Evolutionary conservation across 2,329 filamentous ascomycete species (phyloP).

Genomic region (Pseudogymnoascus sp.): DNA sequence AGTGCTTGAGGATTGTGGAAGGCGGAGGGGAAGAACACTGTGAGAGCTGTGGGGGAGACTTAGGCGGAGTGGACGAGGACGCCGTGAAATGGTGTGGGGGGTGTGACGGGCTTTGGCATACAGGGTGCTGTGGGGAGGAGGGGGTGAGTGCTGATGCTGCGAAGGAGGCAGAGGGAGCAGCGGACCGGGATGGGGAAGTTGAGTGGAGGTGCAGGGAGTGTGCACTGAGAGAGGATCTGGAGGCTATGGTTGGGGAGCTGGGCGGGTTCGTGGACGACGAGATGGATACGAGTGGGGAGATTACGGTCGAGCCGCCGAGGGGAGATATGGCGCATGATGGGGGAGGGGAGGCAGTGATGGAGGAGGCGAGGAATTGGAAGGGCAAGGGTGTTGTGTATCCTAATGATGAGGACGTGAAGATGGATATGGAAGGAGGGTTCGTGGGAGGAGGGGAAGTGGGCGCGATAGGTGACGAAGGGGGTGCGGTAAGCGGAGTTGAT

Average conservation of each 20-base stretch:
- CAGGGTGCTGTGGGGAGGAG: neutral
- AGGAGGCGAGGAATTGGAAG: slow-evolving; percentile 13
- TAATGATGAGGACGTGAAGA: neutral
- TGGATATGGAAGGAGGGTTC: slow-evolving; percentile 4
- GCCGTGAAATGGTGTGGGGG: slow-evolving; percentile 7
- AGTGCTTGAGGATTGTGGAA: slow-evolving; percentile 52
- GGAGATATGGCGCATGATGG: slow-evolving; percentile 12
- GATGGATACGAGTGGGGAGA: neutral
- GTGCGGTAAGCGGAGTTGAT: neutral
- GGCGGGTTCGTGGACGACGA: neutral
- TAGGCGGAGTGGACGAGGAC: slow-evolving; percentile 5
- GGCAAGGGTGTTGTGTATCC: neutral
- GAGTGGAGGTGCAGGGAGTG: slow-evolving; percentile 8
- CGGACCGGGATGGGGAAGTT: neutral
- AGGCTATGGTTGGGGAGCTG: slow-evolving; percentile 1
- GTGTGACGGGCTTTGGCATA: neutral
- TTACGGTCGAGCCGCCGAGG: neutral
- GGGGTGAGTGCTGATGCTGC: neutral
- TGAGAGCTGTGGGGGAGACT: neutral
- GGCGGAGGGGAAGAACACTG: slow-evolving; percentile 4
- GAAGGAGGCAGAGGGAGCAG: neutral
- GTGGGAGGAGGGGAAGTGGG: slow-evolving; percentile 13
- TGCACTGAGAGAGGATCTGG: neutral
- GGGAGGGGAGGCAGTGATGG: slow-evolving; percentile 13
- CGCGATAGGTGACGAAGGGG: neutral